Percentiles rank a stretch among this genome's conserved stretches.
These are phyloP conservation scores for Crepidotus variabilis DNA, from an alignment of 768 basidiomycete species.

Conservation along the genomic window DNA sequence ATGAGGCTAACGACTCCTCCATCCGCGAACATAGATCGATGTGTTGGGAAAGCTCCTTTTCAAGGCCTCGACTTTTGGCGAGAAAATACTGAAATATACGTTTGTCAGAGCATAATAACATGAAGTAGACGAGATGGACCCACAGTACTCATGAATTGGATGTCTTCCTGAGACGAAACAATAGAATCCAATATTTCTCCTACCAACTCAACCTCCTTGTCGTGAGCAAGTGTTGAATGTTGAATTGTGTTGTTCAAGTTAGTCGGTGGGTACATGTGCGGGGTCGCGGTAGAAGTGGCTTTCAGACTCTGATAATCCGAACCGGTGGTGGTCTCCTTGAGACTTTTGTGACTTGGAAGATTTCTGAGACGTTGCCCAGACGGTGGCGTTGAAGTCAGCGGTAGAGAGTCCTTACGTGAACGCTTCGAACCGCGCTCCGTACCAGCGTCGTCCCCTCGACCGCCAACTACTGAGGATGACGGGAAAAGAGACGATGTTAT, in stretches of 20 bases:
- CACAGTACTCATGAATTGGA: slow-evolving; percentile 25
- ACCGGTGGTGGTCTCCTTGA: slow-evolving; percentile 17
- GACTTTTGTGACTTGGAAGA: slow-evolving; percentile 21
- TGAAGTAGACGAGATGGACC: slow-evolving; percentile 3
- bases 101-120: neutral
- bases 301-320: slow-evolving; percentile 11
- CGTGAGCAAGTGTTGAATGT: slow-evolving; percentile 14
- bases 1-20: slow-evolving; percentile 20
- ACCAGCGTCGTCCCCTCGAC: neutral
- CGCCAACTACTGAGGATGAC: slow-evolving; percentile 5
- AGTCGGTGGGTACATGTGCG: slow-evolving; percentile 2
- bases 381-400: slow-evolving; percentile 22
- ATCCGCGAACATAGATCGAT: slow-evolving; percentile 26
- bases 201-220: slow-evolving; percentile 21
- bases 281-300: slow-evolving; percentile 9
- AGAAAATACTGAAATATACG: slow-evolving; percentile 20
- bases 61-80: slow-evolving; percentile 16
- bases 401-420: slow-evolving; percentile 9
- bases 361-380: slow-evolving; percentile 18
- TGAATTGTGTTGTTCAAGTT: neutral
- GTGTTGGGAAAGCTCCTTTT: slow-evolving; percentile 22
- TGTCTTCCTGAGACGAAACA: slow-evolving; percentile 19
- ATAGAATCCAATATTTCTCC: slow-evolving; percentile 22
- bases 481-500: slow-evolving; percentile 7
- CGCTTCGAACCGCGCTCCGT: slow-evolving; percentile 4